Percentiles rank a stretch among this genome's conserved stretches.
These are phyloP conservation scores for Turnera subulata DNA, from an alignment of 345 rosid species.

Conservation along the genomic window DNA sequence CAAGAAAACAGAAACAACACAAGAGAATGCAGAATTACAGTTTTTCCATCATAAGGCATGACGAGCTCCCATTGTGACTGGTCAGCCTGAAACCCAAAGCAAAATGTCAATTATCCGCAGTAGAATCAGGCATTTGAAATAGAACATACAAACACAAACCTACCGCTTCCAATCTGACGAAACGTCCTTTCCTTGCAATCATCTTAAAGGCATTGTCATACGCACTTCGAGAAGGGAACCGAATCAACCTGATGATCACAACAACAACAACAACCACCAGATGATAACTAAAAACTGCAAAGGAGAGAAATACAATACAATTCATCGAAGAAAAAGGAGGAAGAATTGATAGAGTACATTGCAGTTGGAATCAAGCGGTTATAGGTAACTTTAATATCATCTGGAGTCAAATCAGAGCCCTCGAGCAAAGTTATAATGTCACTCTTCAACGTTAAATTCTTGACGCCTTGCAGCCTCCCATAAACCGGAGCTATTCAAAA, in stretches of 20 bases:
- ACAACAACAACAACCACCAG: background rate
- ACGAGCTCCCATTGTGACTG: slow-evolving; percentile 46
- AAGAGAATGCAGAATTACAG: slow-evolving; percentile 36
- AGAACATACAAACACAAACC: no score
- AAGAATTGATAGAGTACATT: slow-evolving; percentile 37
- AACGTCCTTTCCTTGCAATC: slow-evolving; percentile 43
- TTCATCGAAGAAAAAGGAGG: slow-evolving; percentile 6
- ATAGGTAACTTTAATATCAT: slow-evolving; percentile 60
- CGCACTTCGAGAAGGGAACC: slow-evolving; percentile 40
- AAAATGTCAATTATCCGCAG: background rate
- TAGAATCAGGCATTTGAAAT: no score
- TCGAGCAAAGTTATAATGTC: slow-evolving; percentile 62
- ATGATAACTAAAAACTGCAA: background rate
- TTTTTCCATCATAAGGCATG: slow-evolving; percentile 56
- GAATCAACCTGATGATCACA: slow-evolving; percentile 46
- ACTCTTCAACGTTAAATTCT: slow-evolving; percentile 48
- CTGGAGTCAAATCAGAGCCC: slow-evolving; percentile 44
- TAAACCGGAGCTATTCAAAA: slow-evolving; percentile 31
- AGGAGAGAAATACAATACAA: background rate
- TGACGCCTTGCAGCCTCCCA: slow-evolving; percentile 45
- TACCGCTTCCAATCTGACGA: slow-evolving; percentile 61
- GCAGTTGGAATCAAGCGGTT: slow-evolving; percentile 35
- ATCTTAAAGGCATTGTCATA: slow-evolving; percentile 37
- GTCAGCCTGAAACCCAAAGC: slow-evolving; percentile 36
- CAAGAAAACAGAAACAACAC: background rate